phyloP scores from a whole-genome alignment of 768 basidiomycete species.

The Phylloporus scabripes region DNA sequence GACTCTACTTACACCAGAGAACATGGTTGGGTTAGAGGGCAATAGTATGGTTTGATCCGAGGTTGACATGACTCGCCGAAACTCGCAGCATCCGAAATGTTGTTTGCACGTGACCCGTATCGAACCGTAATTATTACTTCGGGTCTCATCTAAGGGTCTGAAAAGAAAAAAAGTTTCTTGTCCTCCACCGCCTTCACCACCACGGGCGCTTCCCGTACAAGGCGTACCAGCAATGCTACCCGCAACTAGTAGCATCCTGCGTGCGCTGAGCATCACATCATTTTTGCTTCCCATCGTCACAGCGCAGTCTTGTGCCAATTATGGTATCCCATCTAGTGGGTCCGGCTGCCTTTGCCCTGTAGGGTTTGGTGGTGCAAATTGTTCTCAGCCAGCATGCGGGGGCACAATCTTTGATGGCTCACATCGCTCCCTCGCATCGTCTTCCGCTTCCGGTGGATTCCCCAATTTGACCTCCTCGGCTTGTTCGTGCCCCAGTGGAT shows the following conservation, averaged over 20 bases:
- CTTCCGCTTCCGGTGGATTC: constrained; percentile 37
- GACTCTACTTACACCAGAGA: constrained; percentile 33
- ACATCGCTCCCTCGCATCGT: constrained; percentile 45
- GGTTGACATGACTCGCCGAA: neutral
- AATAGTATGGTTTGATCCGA: no score
- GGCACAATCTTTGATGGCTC: constrained; percentile 76
- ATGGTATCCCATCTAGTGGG: constrained; percentile 14
- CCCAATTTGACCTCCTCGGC: constrained; percentile 62
- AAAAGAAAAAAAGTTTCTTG: neutral
- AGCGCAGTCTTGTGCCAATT: constrained; percentile 27
- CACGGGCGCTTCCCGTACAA: neutral
- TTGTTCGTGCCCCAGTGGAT: constrained; percentile 69
- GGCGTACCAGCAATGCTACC: constrained; percentile 7
- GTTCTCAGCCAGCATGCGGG: constrained; percentile 68
- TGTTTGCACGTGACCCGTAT: neutral
- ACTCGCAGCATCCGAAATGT: no score
- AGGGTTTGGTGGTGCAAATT: constrained; percentile 72
- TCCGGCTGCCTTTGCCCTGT: constrained; percentile 66
- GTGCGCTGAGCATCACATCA: constrained; percentile 7
- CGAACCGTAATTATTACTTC: neutral
- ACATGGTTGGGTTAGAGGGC: constrained; percentile 29
- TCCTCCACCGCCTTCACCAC: neutral
- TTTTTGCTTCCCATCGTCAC: constrained; percentile 9
- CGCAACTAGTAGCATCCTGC: neutral
- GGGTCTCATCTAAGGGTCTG: neutral